Evolutionary conservation across 305 asterid species (phyloP).

Genomic region (Fraxinus latifolia): DNA sequence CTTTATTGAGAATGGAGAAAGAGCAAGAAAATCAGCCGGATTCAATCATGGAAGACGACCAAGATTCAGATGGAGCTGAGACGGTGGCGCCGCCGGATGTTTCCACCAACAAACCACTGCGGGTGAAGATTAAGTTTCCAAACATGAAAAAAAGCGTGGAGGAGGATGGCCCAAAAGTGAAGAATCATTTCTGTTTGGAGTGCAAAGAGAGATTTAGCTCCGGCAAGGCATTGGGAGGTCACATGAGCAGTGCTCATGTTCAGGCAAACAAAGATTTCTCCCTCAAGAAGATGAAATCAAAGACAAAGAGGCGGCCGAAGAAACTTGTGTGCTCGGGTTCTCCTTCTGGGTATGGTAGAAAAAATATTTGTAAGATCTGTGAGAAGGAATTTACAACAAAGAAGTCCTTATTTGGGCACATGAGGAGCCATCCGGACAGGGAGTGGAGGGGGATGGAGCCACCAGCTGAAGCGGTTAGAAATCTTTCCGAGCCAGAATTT

Average conservation of each 20-base stretch:
- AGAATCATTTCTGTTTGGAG: slow-evolving; percentile 36
- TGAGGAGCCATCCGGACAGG: slow-evolving; percentile 66
- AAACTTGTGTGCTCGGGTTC: not conserved
- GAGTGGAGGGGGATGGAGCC: slow-evolving; percentile 52
- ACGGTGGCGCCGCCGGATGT: not conserved
- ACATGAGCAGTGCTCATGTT: slow-evolving; percentile 76
- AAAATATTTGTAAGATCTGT: slow-evolving; percentile 19
- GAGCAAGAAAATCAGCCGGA: not conserved
- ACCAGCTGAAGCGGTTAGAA: slow-evolving; percentile 10
- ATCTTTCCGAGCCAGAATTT: slow-evolving; percentile 1
- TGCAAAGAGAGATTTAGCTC: slow-evolving; percentile 50
- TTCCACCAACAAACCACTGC: not conserved
- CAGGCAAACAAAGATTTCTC: slow-evolving; percentile 49
- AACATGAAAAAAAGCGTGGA: not conserved
- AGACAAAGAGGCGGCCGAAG: not conserved
- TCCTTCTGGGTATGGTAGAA: not conserved
- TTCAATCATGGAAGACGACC: not conserved
- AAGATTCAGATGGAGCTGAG: not conserved
- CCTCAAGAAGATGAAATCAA: slow-evolving; percentile 31
- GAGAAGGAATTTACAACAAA: slow-evolving; percentile 28
- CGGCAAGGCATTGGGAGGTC: slow-evolving; percentile 85
- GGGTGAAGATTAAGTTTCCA: not conserved
- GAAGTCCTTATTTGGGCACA: slow-evolving; percentile 60
- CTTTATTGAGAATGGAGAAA: not conserved
- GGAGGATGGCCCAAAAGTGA: not conserved